Evolutionary conservation across 148 eudicot species (phyloP), one percentile per base, ranked within the genome.

Genomic region (Nyssa sinensis): DNA sequence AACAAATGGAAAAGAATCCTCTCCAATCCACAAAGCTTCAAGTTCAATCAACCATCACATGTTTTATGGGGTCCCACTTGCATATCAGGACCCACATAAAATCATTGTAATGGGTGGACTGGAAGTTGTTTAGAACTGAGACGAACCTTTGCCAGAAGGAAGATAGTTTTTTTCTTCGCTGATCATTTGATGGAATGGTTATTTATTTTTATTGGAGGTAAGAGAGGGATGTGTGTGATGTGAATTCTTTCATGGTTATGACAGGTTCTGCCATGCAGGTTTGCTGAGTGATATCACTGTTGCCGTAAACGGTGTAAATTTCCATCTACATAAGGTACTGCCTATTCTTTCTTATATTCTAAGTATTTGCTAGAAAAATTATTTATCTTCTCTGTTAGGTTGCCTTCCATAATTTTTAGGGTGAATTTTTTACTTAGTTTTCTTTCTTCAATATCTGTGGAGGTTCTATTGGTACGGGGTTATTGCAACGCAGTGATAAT

Each of bases 191-290:
- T 23, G 55, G 11, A 65, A 66, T 21, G 19, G 13, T 31, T 49
- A 61, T 32, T 25, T 14, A 44, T n/a, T 58, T 53, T 19, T 21
- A 24, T 2, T 65, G 4, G 27, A 25, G 19, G 16, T 72, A 55
- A 32, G 5, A 30, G 13, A 28, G 25, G 24, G 29, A 35, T 41
- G 9, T 33, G 1, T 64, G 62, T 75, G 53, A 79, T 79, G 77
- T 80, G 77, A 70, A 84, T 77, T 72, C 24, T 60, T 41, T 80
- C 44, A 75, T 85, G 86, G 72, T 70, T 64, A 53, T 85, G 88
- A 73, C 93, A 94, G 98, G 98, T 91, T 87, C 80, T 90, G 93
- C 89, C 83, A 84, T 83, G 84, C 92, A 77, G 90, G 93, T 80
- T 85, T 94, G 83, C 90, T 92, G 23, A 90, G 90, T 69, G 98